These are phyloP conservation scores for Trametes maxima DNA, from an alignment of 768 basidiomycete species.

Conservation along the genomic window DNA sequence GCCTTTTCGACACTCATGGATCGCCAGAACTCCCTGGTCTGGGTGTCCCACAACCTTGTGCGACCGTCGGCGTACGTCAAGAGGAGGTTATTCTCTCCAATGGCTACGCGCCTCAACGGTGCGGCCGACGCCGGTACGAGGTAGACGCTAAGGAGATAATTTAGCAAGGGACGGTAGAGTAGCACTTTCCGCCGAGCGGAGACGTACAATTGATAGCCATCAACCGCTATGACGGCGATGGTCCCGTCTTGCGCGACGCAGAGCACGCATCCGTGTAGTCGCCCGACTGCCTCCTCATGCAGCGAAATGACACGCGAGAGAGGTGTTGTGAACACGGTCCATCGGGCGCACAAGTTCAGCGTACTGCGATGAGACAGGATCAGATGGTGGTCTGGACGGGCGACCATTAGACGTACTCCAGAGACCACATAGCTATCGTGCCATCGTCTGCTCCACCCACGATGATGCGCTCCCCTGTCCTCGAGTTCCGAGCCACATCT, in stretches of 20 bases:
- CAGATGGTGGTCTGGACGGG: not conserved
- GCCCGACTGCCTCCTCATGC: slow-evolving; percentile 50
- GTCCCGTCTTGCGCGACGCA: slow-evolving; percentile 82
- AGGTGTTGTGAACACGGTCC: slow-evolving; percentile 72
- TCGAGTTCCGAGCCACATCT: slow-evolving; percentile 55
- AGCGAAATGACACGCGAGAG: slow-evolving; percentile 62
- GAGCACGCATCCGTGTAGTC: slow-evolving; percentile 66
- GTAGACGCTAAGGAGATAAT: slow-evolving; percentile 55
- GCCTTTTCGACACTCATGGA: slow-evolving; percentile 79
- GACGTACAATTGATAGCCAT: slow-evolving; percentile 77
- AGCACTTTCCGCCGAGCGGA: not conserved
- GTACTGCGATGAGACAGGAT: slow-evolving; percentile 43
- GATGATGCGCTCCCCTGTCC: slow-evolving; percentile 63
- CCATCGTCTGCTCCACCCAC: slow-evolving; percentile 82
- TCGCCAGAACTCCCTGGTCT: slow-evolving; percentile 81
- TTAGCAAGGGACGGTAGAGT: not conserved
- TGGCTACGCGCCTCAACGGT: slow-evolving; percentile 61
- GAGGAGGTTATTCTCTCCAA: slow-evolving; percentile 70
- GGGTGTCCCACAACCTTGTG: slow-evolving; percentile 86
- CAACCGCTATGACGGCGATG: slow-evolving; percentile 74
- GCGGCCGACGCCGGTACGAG: slow-evolving; percentile 82
- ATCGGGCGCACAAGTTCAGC: slow-evolving; percentile 66
- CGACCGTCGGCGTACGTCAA: slow-evolving; percentile 75
- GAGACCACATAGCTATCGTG: slow-evolving; percentile 71
- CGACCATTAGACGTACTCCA: slow-evolving; percentile 48